Evolutionary conservation across 306 rosid species (phyloP).

Genomic region (Aeschynomene evenia): DNA sequence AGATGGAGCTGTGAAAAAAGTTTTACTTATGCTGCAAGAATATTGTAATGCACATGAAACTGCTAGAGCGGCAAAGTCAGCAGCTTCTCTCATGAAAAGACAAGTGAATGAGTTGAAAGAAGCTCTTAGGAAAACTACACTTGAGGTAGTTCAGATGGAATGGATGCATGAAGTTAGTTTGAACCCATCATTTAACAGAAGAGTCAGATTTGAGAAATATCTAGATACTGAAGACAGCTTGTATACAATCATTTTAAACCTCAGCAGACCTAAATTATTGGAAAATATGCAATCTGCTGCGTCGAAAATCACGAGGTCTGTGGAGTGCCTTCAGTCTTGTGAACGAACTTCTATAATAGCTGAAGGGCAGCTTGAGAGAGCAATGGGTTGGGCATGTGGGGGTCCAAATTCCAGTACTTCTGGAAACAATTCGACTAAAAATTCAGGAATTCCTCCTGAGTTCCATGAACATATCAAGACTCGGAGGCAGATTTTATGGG

Average conservation of each 20-base stretch:
- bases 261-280: conserved; percentile 71
- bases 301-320: conserved; percentile 72
- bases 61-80: conserved; percentile 86
- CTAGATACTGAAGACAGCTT: conserved; percentile 65
- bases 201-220: conserved; percentile 61
- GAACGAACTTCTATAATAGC: conserved; percentile 72
- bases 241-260: conserved; percentile 54
- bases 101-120: conserved; percentile 79
- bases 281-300: conserved; percentile 70
- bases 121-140: conserved; percentile 66
- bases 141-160: conserved; percentile 87
- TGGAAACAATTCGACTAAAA: conserved; percentile 59
- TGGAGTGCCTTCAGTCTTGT: conserved; percentile 80
- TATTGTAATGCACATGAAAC: conserved; percentile 92
- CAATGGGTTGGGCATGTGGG: conserved; percentile 98
- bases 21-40: conserved; percentile 77
- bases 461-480: conserved; percentile 81
- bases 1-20: conserved; percentile 61
- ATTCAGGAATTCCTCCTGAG: conserved; percentile 88
- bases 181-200: conserved; percentile 64
- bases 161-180: conserved; percentile 77
- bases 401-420: conserved; percentile 64
- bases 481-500: conserved; percentile 74
- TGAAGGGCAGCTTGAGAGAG: conserved; percentile 96
- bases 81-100: conserved; percentile 73